These are phyloP conservation scores for Phytopythium chamaehyphon DNA, from an alignment of 352 stramenopile genomes.

Conservation along the genomic window DNA sequence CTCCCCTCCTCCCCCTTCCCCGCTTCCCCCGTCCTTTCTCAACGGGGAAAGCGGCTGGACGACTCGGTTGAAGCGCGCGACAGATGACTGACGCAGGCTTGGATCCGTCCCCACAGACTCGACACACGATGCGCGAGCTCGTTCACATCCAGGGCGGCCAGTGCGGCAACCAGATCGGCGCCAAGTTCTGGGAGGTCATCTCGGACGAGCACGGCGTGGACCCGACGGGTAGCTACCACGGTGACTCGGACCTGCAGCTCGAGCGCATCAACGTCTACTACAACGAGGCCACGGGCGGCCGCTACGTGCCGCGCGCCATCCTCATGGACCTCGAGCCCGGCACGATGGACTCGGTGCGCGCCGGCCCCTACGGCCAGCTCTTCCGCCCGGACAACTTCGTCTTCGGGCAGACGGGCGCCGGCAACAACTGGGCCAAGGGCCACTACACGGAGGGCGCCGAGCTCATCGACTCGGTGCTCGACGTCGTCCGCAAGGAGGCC, in stretches of 20 bases:
- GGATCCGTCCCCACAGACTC: constrained; percentile 17
- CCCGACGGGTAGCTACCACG: constrained; percentile 90
- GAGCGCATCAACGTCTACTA: constrained; percentile 99
- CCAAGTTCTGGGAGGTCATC: constrained; percentile 98
- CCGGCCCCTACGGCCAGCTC: constrained; percentile 94
- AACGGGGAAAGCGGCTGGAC: too few relatives aligned
- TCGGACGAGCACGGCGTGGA: constrained; percentile 95
- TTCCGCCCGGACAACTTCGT: constrained; percentile 99
- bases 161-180: constrained; percentile 98
- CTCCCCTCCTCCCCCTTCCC: too few relatives aligned
- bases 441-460: constrained; percentile 99
- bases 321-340: constrained; percentile 99
- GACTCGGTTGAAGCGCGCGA: too few relatives aligned
- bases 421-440: constrained; percentile 99
- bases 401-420: constrained; percentile 96
- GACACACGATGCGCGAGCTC: constrained; percentile 91
- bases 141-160: constrained; percentile 98
- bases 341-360: constrained; percentile 98
- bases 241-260: constrained; percentile 96
- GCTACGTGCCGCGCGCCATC: constrained; percentile 97
- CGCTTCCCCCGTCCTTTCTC: too few relatives aligned
- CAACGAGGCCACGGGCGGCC: constrained; percentile 96
- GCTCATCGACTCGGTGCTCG: constrained; percentile 97
- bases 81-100: constrained; percentile 5
- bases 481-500: constrained; percentile 98